Evolutionary conservation across 768 basidiomycete genomes (phyloP).

Genomic region (Auriscalpium microsporum): DNA sequence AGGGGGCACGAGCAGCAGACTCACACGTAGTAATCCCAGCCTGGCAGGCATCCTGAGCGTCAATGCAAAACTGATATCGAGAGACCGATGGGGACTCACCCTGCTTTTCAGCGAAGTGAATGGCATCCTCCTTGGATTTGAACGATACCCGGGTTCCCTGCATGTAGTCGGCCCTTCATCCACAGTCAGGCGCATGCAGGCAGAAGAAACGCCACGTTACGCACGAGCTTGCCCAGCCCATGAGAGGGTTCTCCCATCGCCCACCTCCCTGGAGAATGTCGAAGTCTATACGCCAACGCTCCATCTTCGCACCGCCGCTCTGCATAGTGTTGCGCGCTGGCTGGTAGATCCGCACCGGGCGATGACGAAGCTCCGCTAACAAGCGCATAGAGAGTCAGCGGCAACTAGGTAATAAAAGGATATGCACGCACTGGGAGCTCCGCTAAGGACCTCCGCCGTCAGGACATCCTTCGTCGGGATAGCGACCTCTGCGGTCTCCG

Average conservation of each 20-base stretch:
- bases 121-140: constrained; percentile 80
- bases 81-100: constrained; percentile 35
- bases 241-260: constrained; percentile 96
- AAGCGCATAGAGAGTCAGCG: neutral
- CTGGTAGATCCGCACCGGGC: constrained; percentile 86
- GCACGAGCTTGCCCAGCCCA: constrained; percentile 95
- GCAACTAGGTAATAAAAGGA: neutral
- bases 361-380: constrained; percentile 75
- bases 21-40: constrained; percentile 90
- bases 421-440: constrained; percentile 62
- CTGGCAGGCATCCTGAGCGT: constrained; percentile 31
- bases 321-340: constrained; percentile 94
- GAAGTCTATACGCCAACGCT: constrained; percentile 92
- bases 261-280: constrained; percentile 84
- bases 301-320: constrained; percentile 76
- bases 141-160: constrained; percentile 83
- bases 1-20: constrained; percentile 22
- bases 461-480: constrained; percentile 47
- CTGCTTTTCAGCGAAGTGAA: constrained; percentile 96
- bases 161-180: constrained; percentile 83
- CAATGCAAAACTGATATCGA: constrained; percentile 1
- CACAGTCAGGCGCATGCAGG: neutral
- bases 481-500: constrained; percentile 31
- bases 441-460: constrained; percentile 77
- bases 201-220: constrained; percentile 22